A percentile compares a stretch with the other conserved stretches of the same genome.
Evolutionary conservation across 305 asterid species (phyloP).

Genomic region (Euphrasia arctica): DNA sequence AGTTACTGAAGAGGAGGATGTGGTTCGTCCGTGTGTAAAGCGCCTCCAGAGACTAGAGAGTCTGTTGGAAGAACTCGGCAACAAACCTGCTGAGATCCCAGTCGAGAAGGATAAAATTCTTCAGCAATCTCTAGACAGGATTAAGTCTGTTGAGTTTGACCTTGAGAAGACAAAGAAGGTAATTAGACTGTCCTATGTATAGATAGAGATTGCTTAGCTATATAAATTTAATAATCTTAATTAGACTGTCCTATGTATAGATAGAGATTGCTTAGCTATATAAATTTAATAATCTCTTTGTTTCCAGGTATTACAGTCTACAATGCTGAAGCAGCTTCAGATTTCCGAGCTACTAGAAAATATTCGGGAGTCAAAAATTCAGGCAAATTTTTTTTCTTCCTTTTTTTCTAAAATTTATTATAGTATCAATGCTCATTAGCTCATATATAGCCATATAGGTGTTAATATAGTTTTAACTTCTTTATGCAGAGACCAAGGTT

Average conservation of each 20-base stretch:
- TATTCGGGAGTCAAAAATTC: slow-evolving; percentile 48
- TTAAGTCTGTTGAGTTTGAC: slow-evolving; percentile 77
- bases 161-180: slow-evolving; percentile 94
- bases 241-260: slow-evolving; percentile 5
- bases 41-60: slow-evolving; percentile 79
- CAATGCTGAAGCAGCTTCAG: slow-evolving; percentile 75
- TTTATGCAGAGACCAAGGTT: slow-evolving; percentile 46
- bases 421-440: not conserved
- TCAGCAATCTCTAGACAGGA: slow-evolving; percentile 81
- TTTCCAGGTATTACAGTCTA: slow-evolving; percentile 61
- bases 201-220: not conserved
- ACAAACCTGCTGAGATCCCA: slow-evolving; percentile 80
- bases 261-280: not conserved
- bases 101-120: slow-evolving; percentile 81
- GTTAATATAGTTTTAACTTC: slow-evolving; percentile 15
- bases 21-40: slow-evolving; percentile 59
- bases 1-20: slow-evolving; percentile 35
- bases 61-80: slow-evolving; percentile 67
- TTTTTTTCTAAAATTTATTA: not conserved
- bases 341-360: slow-evolving; percentile 69
- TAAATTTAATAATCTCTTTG: slow-evolving; percentile 12
- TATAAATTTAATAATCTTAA: slow-evolving; percentile 26
- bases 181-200: slow-evolving; percentile 22
- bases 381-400: slow-evolving; percentile 23
- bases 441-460: not conserved